These are phyloP conservation scores for Schizothecium vesticola DNA, from an alignment of 495 filamentous ascomycete genomes.

Conservation along the genomic window DNA sequence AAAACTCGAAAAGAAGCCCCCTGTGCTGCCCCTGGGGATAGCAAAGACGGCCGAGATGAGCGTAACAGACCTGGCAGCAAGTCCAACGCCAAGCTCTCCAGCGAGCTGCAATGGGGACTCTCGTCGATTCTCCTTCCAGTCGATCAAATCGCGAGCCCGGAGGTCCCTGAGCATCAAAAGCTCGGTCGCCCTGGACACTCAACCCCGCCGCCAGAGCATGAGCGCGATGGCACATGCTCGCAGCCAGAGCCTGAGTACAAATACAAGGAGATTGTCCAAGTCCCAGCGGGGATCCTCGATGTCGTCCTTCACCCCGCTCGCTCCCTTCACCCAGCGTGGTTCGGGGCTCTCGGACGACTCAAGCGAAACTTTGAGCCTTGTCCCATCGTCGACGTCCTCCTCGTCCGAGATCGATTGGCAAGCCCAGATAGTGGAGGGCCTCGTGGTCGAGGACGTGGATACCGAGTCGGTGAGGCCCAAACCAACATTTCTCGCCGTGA, in stretches of 20 bases:
- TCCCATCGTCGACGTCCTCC: conserved; percentile 13
- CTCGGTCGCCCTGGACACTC: conserved; percentile 1
- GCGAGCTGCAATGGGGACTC: conserved; percentile 19
- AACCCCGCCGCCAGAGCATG: background rate
- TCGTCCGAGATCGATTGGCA: conserved; percentile 26
- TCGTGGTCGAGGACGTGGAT: conserved; percentile 76
- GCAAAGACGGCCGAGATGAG: conserved; percentile 13
- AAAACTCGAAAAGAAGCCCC: conserved; percentile 6
- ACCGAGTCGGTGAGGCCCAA: conserved; percentile 77
- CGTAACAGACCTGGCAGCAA: conserved; percentile 10
- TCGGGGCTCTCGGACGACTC: conserved; percentile 27
- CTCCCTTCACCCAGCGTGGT: conserved; percentile 16
- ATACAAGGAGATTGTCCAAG: conserved; percentile 25
- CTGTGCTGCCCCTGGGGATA: conserved; percentile 4
- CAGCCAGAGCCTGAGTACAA: conserved; percentile 1
- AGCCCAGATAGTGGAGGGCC: conserved; percentile 39
- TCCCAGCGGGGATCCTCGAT: conserved; percentile 15
- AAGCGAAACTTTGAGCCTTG: conserved; percentile 20
- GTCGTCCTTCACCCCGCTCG: conserved; percentile 11
- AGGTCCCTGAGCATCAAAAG: conserved; percentile 22
- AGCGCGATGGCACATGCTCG: background rate
- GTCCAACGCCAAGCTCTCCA: conserved; percentile 21
- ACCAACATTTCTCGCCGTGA: conserved; percentile 87
- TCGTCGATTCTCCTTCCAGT: conserved; percentile 26
- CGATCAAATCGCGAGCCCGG: conserved; percentile 19